These are phyloP conservation scores for Penicillium silybi DNA, from an alignment of 495 filamentous ascomycete genomes.

Conservation along the genomic window DNA sequence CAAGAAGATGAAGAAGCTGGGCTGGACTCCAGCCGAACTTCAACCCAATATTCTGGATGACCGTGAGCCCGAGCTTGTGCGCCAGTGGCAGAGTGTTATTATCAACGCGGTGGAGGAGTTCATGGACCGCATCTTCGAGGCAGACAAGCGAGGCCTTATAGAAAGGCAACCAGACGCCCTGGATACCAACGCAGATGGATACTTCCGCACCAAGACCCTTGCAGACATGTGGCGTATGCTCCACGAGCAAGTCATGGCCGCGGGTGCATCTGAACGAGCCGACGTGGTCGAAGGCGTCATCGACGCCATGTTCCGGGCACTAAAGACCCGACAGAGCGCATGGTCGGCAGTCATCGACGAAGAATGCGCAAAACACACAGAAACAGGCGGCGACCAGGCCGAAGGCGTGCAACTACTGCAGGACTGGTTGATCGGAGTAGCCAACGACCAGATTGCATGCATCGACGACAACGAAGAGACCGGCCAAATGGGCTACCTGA, in stretches of 20 bases:
- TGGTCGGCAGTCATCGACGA: constrained; percentile 88
- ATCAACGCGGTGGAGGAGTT: constrained; percentile 94
- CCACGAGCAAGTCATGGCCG: constrained; percentile 79
- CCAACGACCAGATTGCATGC: constrained; percentile 97
- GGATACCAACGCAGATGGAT: constrained; percentile 79
- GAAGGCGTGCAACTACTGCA: constrained; percentile 80
- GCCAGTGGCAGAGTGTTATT: constrained; percentile 90
- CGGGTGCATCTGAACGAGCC: constrained; percentile 70
- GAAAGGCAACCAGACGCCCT: constrained; percentile 73
- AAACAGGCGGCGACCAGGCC: constrained; percentile 52
- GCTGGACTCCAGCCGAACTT: constrained; percentile 67
- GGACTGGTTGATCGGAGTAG: constrained; percentile 94
- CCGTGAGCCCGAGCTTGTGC: constrained; percentile 80
- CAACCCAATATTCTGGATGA: constrained; percentile 81
- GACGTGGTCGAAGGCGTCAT: constrained; percentile 92
- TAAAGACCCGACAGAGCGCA: constrained; percentile 72
- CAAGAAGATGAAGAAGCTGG: constrained; percentile 88
- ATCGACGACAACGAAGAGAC: constrained; percentile 80
- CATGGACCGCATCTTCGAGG: constrained; percentile 84
- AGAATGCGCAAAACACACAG: constrained; percentile 70
- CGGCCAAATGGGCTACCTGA: constrained; percentile 68
- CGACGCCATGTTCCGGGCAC: constrained; percentile 85
- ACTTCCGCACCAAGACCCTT: constrained; percentile 83
- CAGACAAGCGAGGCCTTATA: constrained; percentile 75
- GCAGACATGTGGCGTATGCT: constrained; percentile 98